Evolutionary conservation across 345 rosid species (phyloP), one percentile per base, ranked within the genome.

Genomic region (Eucalyptus rudis): DNA sequence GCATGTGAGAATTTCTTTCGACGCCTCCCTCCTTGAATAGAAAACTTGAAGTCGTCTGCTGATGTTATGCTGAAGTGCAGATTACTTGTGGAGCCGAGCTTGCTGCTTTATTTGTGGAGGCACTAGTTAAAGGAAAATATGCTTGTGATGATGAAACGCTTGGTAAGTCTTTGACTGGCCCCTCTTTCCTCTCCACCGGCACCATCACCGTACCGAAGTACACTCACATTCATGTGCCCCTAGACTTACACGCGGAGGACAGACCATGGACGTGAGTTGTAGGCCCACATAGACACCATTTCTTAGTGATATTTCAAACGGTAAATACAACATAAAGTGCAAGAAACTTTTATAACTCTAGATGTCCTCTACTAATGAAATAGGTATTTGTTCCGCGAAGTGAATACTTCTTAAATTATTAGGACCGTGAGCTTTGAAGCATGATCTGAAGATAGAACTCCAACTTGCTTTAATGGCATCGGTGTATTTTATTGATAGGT

Each of bases 81-180:
- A 91, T 98, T 85, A 96, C 95, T 62, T 98, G 99, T 90, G 99
- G 99, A 56, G 96, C 99, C 0, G 98, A 98, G 91, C 99, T 98
- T 91, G 97, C 96, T 89, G 89, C 93, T 16, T 88, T 95, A 91
- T 95, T 95, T 62, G 96, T 96, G 43, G 99, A 96, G 90, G 92
- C 94, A 10, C 96, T 98, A 87, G 94, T 92, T 80, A 98, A 97
- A 90, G 98, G 95, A 87, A 96, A 94, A 91, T 89, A 93, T 91
- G 93, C 96, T 58, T 97, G 93, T 89, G 92, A 95, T 54, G 95
- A 94, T 86, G 95, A 93, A 89, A 87, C 88, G 85, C 94, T 98
- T 90, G 98, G 99, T 97, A 91, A 92, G 98, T 95, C 87, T 76
- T 43, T 43, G 43, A 76, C 83, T 76, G 4, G 45, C 83, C 83